These are phyloP conservation scores for Cicer chorassanicum DNA, from an alignment of 306 rosid genomes.

Conservation along the genomic window DNA sequence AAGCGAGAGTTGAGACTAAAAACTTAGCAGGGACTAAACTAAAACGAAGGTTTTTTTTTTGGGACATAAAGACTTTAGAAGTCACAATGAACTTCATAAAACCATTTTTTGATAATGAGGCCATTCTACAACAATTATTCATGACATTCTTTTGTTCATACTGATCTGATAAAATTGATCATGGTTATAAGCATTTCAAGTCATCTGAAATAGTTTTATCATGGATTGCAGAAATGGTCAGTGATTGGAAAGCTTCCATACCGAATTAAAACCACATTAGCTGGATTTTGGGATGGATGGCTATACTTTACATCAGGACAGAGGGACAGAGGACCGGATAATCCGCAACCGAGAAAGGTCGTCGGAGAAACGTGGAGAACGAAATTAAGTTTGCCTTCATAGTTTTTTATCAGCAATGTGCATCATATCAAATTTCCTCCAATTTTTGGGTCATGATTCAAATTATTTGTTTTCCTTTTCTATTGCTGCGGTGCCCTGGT, in stretches of 20 bases:
- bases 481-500: conserved; percentile 16
- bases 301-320: conserved; percentile 92
- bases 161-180: not conserved
- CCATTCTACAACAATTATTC: not conserved
- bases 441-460: conserved; percentile 2
- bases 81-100: conserved; percentile 5
- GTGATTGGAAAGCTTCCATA: conserved; percentile 95
- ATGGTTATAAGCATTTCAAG: not conserved
- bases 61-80: not conserved
- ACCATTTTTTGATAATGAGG: conserved; percentile 9
- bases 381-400: conserved; percentile 51
- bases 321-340: conserved; percentile 89
- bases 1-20: not conserved
- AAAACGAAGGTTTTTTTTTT: not conserved
- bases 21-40: not conserved
- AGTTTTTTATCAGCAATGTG: conserved; percentile 23
- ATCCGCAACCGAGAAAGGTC: conserved; percentile 83
- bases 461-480: conserved; percentile 27
- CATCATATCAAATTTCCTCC: not conserved
- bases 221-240: conserved; percentile 72
- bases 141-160: conserved; percentile 13
- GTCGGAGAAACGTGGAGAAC: conserved; percentile 83
- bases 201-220: not conserved
- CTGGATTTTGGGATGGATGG: conserved; percentile 86
- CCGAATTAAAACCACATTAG: conserved; percentile 77